phyloP scores from a whole-genome alignment of 2,329 filamentous ascomycete species.

The Exophiala aquamarina region DNA sequence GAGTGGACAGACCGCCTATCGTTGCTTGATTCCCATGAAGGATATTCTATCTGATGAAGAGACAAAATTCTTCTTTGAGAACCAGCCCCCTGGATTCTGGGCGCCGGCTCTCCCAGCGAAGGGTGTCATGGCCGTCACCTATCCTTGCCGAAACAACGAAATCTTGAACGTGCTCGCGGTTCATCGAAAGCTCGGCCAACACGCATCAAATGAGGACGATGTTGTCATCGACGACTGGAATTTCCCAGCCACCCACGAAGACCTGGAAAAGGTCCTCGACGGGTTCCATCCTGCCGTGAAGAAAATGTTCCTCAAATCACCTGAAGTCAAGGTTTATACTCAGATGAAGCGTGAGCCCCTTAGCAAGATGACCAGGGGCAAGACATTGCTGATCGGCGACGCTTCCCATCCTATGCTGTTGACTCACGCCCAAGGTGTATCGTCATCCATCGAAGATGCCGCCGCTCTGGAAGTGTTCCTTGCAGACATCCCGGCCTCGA shows the following conservation, averaged over 20 bases:
- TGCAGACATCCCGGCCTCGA: conserved; percentile 17
- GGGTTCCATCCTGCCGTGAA: conserved; percentile 27
- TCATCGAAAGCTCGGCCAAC: conserved; percentile 23
- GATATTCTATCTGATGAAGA: conserved; percentile 27
- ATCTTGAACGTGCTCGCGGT: conserved; percentile 28
- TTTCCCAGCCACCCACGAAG: conserved; percentile 27
- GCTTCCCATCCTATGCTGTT: conserved; percentile 39
- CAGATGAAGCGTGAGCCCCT: conserved; percentile 28
- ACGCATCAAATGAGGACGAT: conserved; percentile 22
- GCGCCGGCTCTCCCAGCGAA: conserved; percentile 27
- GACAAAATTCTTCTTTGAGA: conserved; percentile 25
- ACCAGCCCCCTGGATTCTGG: conserved; percentile 28
- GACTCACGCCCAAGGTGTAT: conserved; percentile 28
- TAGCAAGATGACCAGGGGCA: conserved; percentile 51
- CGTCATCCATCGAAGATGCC: conserved; percentile 28
- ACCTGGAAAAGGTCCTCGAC: conserved; percentile 24
- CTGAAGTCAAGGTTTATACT: conserved; percentile 29
- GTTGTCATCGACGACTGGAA: conserved; percentile 29
- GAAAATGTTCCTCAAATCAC: conserved; percentile 25
- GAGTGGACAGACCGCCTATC: conserved; percentile 28
- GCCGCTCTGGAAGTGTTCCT: conserved; percentile 28
- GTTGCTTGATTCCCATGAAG: conserved; percentile 29
- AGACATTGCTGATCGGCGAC: conserved; percentile 62
- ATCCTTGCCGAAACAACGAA: conserved; percentile 27
- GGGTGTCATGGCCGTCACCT: conserved; percentile 30